phyloP scores from a whole-genome alignment of 1,284 basidiomycete genomes.

The Papiliotrema flavescens region DNA sequence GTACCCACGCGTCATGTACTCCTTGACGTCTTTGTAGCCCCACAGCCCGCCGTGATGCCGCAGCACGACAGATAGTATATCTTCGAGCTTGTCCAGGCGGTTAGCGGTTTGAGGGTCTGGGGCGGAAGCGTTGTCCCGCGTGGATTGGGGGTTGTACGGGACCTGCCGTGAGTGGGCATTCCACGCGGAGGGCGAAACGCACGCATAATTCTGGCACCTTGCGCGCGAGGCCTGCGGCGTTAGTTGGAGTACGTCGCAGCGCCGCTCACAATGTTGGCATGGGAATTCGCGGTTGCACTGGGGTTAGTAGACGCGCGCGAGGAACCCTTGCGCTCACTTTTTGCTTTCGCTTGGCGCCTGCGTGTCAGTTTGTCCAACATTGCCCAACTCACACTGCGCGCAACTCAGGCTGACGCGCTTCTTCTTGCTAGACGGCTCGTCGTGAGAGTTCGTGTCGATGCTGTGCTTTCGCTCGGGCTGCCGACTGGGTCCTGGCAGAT shows the following conservation, averaged over 20 bases:
- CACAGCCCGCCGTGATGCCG: constrained; percentile 38
- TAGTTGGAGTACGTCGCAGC: neutral
- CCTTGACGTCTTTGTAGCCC: constrained; percentile 37
- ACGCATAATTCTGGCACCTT: constrained; percentile 50
- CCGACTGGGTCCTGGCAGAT: constrained; percentile 3
- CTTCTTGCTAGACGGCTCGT: constrained; percentile 32
- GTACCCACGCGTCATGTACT: constrained; percentile 38
- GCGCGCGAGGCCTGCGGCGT: constrained; percentile 26
- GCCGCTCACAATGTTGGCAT: constrained; percentile 49
- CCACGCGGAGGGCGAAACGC: constrained; percentile 6
- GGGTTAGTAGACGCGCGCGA: neutral
- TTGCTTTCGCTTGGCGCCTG: constrained; percentile 47
- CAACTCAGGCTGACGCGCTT: constrained; percentile 48
- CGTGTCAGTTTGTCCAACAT: neutral
- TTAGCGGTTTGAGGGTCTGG: constrained; percentile 34
- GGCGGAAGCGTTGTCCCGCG: constrained; percentile 13
- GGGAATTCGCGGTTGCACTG: constrained; percentile 49
- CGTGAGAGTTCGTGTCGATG: neutral
- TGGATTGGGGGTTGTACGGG: constrained; percentile 43
- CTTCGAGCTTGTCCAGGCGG: constrained; percentile 40
- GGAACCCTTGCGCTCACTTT: constrained; percentile 26
- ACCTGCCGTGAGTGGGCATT: constrained; percentile 22
- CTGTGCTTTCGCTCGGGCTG: constrained; percentile 1
- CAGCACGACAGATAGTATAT: constrained; percentile 38
- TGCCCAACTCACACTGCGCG: constrained; percentile 43